Base-by-base conservation (phyloP, 2,329 filamentous ascomycete genomes). In the Diaporthe eres region DNA sequence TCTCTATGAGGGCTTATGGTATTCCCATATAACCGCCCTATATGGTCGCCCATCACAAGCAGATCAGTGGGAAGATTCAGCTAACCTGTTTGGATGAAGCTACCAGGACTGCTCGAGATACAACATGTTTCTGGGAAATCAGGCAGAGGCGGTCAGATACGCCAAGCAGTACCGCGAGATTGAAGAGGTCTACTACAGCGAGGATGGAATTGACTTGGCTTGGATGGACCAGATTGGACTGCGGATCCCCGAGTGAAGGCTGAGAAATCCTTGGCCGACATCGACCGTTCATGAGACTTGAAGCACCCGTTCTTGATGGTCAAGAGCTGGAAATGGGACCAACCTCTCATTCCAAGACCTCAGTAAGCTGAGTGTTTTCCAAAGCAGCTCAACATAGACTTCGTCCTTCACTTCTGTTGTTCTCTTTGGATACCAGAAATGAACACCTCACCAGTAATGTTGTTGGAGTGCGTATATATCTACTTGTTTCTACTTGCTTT, bases 191-290 rank as follows among this genome's bases (percentile, higher is more conserved):
- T 44, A 57, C 17, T 19, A 28, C 39, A 49, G 60, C 25, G 17
- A 68, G 49, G 60, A 74, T 44, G 71, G 51, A 37, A 22, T 74
- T 42, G 47, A 68, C 19, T 22, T 37, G 49, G 15, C 13, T 2
- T 74, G 71, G 58, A 55, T 74, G 34, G 55, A 51, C 7, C 34
- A 39, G 22, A 37, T 61, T 15, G 70, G 55, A 28, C 31, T 72
- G 44, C 42, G 1, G 0, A 4, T 72, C 17, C 15, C 28, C 9
- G 15, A 28, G 9, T 49, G 55, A 37, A 19, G 13, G 9, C 25
- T n/a, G 4, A 15, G 22, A 61, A 7, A 19, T 34, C 12, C 12
- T 0, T 1, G 25, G n/a, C 6, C 51, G 44, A 22, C 19, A 25
- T 51, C 10, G 4, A 25, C 13, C 7, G n/a, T 53, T 68, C 58